Evolutionary conservation across 106 monocot genomes (phyloP).

Genomic region (Iris macrosiphon): DNA sequence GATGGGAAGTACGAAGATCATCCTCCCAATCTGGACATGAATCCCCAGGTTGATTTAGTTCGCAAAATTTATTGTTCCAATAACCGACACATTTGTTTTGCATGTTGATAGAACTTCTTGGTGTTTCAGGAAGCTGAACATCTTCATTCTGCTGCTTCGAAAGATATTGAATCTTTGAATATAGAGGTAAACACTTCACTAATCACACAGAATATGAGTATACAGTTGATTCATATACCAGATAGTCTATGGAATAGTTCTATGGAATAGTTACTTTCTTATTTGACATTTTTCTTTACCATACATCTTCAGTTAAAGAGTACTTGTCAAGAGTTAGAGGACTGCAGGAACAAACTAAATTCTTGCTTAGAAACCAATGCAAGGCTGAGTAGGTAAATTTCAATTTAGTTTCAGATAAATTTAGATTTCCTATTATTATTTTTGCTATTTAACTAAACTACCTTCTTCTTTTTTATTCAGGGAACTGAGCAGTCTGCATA

Average conservation of each 20-base stretch:
- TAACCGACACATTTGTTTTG: neutral
- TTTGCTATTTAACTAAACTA: neutral
- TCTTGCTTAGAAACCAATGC: constrained; percentile 62
- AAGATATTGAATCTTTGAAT: constrained; percentile 20
- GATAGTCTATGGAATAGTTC: too few species aligned
- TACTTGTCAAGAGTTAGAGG: constrained; percentile 67
- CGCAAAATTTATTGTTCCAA: neutral
- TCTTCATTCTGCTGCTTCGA: constrained; percentile 10
- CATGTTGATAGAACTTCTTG: constrained; percentile 8
- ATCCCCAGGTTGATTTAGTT: constrained; percentile 27
- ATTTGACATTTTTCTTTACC: neutral
- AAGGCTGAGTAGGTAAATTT: constrained; percentile 57
- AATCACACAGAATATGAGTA: too few species aligned
- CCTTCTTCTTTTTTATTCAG: constrained; percentile 25
- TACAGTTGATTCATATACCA: too few species aligned
- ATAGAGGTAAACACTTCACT: constrained; percentile 50
- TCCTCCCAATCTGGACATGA: constrained; percentile 3
- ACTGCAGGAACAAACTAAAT: constrained; percentile 61
- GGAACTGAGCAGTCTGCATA: constrained; percentile 46
- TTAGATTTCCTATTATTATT: neutral
- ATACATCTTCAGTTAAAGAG: constrained; percentile 42
- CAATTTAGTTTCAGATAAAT: too few species aligned
- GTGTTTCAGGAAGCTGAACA: constrained; percentile 16
- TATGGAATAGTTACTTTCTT: too few species aligned
- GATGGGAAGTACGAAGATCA: constrained; percentile 43